Evolutionary conservation across 208 protist genomes (phyloP).

Genomic region (Crithidia thermophila): DNA sequence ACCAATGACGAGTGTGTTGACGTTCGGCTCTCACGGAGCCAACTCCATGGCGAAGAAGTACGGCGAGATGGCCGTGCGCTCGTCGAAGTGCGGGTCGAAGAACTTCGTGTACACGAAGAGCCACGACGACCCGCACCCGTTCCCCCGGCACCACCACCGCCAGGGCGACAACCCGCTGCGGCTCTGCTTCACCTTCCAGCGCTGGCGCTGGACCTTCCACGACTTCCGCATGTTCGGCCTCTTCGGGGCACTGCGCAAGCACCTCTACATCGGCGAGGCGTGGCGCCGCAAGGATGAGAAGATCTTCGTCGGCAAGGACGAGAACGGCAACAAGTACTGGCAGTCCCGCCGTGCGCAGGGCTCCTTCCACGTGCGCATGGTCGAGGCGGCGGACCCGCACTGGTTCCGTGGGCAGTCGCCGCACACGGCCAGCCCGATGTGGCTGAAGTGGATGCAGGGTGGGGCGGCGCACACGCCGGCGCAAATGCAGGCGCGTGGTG

Average conservation of each 20-base stretch:
- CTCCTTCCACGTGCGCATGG: constrained; percentile 54
- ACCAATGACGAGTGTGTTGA: constrained; percentile 81
- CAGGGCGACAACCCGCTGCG: constrained; percentile 79
- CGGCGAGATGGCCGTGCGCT: constrained; percentile 58
- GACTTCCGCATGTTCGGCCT: constrained; percentile 93
- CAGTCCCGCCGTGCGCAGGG: constrained; percentile 60
- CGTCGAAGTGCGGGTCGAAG: constrained; percentile 77
- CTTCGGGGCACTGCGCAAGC: constrained; percentile 63
- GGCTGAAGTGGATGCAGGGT: constrained; percentile 87
- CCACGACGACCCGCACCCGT: constrained; percentile 71
- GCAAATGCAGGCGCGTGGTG: constrained; percentile 86
- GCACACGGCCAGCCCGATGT: constrained; percentile 70
- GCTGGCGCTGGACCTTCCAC: constrained; percentile 86
- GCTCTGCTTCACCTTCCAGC: constrained; percentile 69
- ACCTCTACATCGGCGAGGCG: constrained; percentile 87
- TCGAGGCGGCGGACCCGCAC: constrained; percentile 85
- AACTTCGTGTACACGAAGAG: constrained; percentile 86
- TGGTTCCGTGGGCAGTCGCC: constrained; percentile 85
- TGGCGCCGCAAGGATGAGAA: constrained; percentile 92
- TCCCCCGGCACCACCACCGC: constrained; percentile 80
- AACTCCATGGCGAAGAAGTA: constrained; percentile 80
- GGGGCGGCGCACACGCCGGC: constrained; percentile 84
- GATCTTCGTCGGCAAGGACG: constrained; percentile 92
- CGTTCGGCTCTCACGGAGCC: constrained; percentile 60
- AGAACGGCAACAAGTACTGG: constrained; percentile 94